Percentiles rank a stretch among this genome's conserved stretches.
Conservation (phyloP, 805 yeast species). For the Lipomyces lipofer region DNA sequence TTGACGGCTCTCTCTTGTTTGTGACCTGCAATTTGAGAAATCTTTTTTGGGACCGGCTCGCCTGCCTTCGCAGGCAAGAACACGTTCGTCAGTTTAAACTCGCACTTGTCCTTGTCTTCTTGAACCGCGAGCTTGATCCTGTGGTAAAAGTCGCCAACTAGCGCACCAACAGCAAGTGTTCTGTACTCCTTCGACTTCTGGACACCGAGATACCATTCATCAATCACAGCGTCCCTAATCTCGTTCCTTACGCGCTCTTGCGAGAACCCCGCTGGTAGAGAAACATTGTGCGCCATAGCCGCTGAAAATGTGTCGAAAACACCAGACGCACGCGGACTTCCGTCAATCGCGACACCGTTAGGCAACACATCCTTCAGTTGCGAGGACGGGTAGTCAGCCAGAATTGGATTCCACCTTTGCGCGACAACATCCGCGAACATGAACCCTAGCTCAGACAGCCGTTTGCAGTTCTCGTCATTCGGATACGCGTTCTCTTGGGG, state of each 20-base stretch:
- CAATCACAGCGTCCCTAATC: conserved; percentile 23
- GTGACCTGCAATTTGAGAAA: background rate
- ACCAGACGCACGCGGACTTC: conserved; percentile 32
- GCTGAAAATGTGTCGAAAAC: conserved; percentile 29
- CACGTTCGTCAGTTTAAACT: background rate
- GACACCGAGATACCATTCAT: conserved; percentile 32
- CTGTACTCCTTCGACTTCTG: conserved; percentile 26
- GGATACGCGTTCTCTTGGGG: conserved; percentile 33
- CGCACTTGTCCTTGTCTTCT: conserved; percentile 9
- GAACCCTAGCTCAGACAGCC: conserved; percentile 27
- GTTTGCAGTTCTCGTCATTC: conserved; percentile 30
- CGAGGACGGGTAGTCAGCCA: conserved; percentile 27
- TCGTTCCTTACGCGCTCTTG: conserved; percentile 12
- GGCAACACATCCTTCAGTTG: conserved; percentile 27
- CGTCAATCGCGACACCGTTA: conserved; percentile 30
- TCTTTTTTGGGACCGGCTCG: background rate
- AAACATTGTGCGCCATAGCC: conserved; percentile 23
- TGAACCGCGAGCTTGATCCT: conserved; percentile 23
- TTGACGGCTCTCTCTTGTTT: conserved; percentile 16
- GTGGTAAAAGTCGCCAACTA: conserved; percentile 29
- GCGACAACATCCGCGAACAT: conserved; percentile 32
- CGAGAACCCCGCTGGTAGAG: conserved; percentile 20
- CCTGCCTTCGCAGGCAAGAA: background rate
- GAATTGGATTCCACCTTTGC: conserved; percentile 27
- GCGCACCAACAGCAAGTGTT: conserved; percentile 30